Evolutionary conservation across 139 green algal genomes (phyloP).

Genomic region (Micractinium conductrix): DNA sequence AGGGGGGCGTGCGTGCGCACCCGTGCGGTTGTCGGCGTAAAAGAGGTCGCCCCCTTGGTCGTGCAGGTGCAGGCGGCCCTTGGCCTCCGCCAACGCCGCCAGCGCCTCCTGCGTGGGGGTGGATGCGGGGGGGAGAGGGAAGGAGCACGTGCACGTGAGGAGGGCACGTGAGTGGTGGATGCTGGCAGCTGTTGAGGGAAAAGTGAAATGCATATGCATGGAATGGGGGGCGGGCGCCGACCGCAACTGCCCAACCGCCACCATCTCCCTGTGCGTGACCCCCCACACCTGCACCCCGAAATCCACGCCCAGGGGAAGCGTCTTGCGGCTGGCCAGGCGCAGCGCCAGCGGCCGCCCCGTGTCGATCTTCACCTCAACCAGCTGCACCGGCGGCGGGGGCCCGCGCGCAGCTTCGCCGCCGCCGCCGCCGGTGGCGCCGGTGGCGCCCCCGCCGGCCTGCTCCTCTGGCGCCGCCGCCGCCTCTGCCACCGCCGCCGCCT

Average conservation of each 20-base stretch:
- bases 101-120: background rate
- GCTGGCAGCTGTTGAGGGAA: too few species aligned
- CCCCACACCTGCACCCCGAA: conserved; percentile 68
- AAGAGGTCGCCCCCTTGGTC: conserved; percentile 71
- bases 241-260: too few species aligned
- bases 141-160: background rate
- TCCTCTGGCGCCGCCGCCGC: too few species aligned
- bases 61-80: conserved; percentile 26
- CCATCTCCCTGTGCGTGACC: background rate
- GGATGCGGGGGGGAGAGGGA: background rate
- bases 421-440: background rate
- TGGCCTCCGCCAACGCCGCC: background rate
- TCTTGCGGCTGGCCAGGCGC: conserved; percentile 73
- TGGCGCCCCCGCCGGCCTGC: background rate
- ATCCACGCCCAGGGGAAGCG: conserved; percentile 47
- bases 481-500: too few species aligned
- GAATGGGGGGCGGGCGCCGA: too few species aligned
- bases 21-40: conserved; percentile 90
- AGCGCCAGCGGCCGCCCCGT: conserved; percentile 77
- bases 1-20: too few species aligned
- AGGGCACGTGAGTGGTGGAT: too few species aligned
- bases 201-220: too few species aligned
- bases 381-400: conserved; percentile 29
- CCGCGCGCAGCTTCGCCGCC: background rate
- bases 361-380: conserved; percentile 91